Conservation (phyloP, 306 rosid genomes). For the Quercus bicolor region DNA sequence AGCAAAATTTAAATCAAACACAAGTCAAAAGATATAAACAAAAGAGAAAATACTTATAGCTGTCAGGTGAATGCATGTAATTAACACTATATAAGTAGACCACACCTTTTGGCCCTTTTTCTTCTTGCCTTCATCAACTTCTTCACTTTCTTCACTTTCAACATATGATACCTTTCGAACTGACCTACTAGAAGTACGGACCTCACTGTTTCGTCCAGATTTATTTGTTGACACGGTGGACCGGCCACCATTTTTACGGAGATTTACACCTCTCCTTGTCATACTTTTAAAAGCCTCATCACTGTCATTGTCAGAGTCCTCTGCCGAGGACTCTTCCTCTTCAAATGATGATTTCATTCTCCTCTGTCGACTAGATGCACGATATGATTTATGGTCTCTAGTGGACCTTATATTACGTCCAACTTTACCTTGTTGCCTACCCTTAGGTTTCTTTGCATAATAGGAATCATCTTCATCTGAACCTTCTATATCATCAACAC, state of each 20-base stretch:
- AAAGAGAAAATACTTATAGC: not conserved
- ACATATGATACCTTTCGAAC: slow-evolving; percentile 95
- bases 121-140: slow-evolving; percentile 85
- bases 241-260: slow-evolving; percentile 58
- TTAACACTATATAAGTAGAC: slow-evolving; percentile 14
- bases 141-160: slow-evolving; percentile 99
- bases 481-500: slow-evolving; percentile 58
- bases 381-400: slow-evolving; percentile 54
- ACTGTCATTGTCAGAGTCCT: slow-evolving; percentile 71
- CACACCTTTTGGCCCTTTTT: slow-evolving; percentile 80
- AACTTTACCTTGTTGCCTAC: slow-evolving; percentile 55
- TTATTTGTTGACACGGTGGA: slow-evolving; percentile 40
- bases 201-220: slow-evolving; percentile 57
- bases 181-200: slow-evolving; percentile 86
- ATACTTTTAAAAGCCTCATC: slow-evolving; percentile 64
- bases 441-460: slow-evolving; percentile 60
- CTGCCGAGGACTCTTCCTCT: slow-evolving; percentile 75
- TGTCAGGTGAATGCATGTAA: slow-evolving; percentile 1
- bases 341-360: slow-evolving; percentile 71
- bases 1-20: slow-evolving; percentile 11
- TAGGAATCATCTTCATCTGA: slow-evolving; percentile 78
- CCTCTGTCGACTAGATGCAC: slow-evolving; percentile 56
- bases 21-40: slow-evolving; percentile 3
- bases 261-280: slow-evolving; percentile 49
- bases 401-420: slow-evolving; percentile 49